A percentile compares a stretch with the other conserved stretches of the same genome.
phyloP scores from a whole-genome alignment of 225 moss, liverwort and hornwort species.

The Climacium dendroides region DNA sequence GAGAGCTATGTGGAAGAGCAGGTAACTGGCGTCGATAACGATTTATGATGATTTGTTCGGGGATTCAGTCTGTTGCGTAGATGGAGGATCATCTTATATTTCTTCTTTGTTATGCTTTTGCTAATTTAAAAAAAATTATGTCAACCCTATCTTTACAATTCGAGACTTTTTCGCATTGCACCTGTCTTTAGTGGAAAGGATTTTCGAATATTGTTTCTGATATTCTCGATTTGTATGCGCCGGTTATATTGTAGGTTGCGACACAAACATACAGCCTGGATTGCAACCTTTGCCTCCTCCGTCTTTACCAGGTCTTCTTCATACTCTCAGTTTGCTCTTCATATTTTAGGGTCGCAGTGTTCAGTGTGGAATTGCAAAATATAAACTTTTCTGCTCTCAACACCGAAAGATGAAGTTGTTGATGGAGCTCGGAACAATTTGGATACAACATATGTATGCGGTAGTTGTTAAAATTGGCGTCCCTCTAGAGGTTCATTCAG shows the following conservation, averaged over 20 bases:
- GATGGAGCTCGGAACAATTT: background rate
- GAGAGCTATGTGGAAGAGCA: conserved; percentile 97
- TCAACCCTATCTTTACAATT: background rate
- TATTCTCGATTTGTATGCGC: background rate
- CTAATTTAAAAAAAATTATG: background rate
- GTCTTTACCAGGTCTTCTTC: conserved; percentile 78
- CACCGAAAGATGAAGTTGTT: background rate
- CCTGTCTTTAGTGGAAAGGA: background rate
- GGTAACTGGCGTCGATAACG: background rate
- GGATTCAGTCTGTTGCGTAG: background rate
- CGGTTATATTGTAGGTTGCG: conserved; percentile 37
- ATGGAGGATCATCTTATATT: background rate
- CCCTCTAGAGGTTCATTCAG: background rate
- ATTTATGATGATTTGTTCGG: background rate
- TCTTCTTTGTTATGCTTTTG: background rate
- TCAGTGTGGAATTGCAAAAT: background rate
- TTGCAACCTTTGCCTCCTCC: conserved; percentile 90
- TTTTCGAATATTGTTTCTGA: background rate
- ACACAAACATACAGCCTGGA: conserved; percentile 88
- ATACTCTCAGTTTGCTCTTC: background rate
- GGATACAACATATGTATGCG: background rate
- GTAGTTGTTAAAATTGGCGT: background rate
- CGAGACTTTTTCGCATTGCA: background rate
- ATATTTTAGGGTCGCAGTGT: background rate
- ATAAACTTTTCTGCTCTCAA: background rate